Percentiles rank a stretch among this genome's conserved stretches.
Evolutionary conservation across 2,329 filamentous ascomycete species (phyloP).

Genomic region (Peltaster fructicola): DNA sequence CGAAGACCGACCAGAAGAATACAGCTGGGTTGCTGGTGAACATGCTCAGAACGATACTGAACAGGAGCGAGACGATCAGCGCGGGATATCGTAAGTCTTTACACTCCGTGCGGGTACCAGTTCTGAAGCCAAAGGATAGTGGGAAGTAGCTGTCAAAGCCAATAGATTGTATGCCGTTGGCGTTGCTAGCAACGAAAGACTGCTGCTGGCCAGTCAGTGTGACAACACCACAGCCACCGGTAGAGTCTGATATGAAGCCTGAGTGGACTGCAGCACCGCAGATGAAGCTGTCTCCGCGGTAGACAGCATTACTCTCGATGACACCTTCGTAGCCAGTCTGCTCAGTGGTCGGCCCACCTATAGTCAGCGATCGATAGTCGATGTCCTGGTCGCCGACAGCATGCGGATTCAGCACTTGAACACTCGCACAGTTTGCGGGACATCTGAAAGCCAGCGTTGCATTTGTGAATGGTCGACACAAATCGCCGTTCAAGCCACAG

Average conservation of each 20-base stretch:
- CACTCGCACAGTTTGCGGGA: slow-evolving; percentile 51
- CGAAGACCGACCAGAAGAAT: slow-evolving; percentile 73
- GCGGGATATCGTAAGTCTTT: slow-evolving; percentile 71
- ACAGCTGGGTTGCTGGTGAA: slow-evolving; percentile 62
- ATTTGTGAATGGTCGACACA: slow-evolving; percentile 58
- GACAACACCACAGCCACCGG: slow-evolving; percentile 70
- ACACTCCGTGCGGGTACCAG: slow-evolving; percentile 45
- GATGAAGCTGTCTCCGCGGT: slow-evolving; percentile 79
- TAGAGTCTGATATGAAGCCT: slow-evolving; percentile 51
- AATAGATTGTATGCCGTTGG: slow-evolving; percentile 58
- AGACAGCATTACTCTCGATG: slow-evolving; percentile 37
- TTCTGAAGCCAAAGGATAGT: slow-evolving; percentile 61
- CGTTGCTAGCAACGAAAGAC: slow-evolving; percentile 41
- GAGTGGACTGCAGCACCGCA: slow-evolving; percentile 74
- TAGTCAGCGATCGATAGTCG: slow-evolving; percentile 36
- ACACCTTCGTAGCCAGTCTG: slow-evolving; percentile 19
- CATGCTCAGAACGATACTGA: slow-evolving; percentile 60
- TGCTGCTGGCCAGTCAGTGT: slow-evolving; percentile 51
- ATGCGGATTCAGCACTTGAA: slow-evolving; percentile 50
- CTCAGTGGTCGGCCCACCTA: slow-evolving; percentile 32
- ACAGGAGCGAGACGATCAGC: slow-evolving; percentile 62
- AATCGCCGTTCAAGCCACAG: slow-evolving; percentile 57
- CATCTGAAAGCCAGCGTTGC: slow-evolving; percentile 57
- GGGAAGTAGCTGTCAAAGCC: slow-evolving; percentile 81
- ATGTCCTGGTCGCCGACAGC: slow-evolving; percentile 53